Base-by-base conservation (phyloP, 306 rosid genomes). In the Chamaecrista fasciculata region DNA sequence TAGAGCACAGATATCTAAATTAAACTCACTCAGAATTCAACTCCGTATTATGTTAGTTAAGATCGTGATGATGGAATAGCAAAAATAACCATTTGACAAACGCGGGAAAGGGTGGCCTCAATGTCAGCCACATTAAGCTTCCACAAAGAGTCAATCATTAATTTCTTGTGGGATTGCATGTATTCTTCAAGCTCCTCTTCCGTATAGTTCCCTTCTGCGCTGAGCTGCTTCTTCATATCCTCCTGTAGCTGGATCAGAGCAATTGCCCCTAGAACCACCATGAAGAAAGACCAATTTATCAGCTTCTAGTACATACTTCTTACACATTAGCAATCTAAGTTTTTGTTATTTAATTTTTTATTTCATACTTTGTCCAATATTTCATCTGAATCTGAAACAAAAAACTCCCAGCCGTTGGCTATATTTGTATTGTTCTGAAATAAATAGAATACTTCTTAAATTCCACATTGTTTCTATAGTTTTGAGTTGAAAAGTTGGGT, bases 81-180 rank as follows among this genome's bases (percentile, higher is more conserved):
- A 56, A 70, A 80, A 74, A 40, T 86, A 74, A 94, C 97, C 96
- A 85, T 89, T 78, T 88, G 98, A 80, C 98, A 94, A 73, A 94
- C 98, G 5, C 91, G 97, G 52, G 98, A 94, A 69, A 94, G 91
- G 36, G 98, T 94, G 70, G 95, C 92, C 89, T 94, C 98, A 73
- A 94, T 94, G 76, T 94, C 98, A 14, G 98, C 96, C 39, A 94
- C 98, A 50, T 94, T 94, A 74, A 94, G 96, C 85, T 94, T 94
- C 98, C 98, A 94, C 73, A 94, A 82, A 66, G 98, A 94, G 84
- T 94, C 97, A 36, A 81, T 86, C 98, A 94, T 94, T 85, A 90
- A 25, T 60, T 88, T 88, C 82, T 94, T 94, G 79, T 94, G 88
- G 52, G 95, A 71, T 69, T 85, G 92, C 90, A 94, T 78, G 79